Conservation (phyloP, 306 rosid species). For the Aeschynomene evenia region DNA sequence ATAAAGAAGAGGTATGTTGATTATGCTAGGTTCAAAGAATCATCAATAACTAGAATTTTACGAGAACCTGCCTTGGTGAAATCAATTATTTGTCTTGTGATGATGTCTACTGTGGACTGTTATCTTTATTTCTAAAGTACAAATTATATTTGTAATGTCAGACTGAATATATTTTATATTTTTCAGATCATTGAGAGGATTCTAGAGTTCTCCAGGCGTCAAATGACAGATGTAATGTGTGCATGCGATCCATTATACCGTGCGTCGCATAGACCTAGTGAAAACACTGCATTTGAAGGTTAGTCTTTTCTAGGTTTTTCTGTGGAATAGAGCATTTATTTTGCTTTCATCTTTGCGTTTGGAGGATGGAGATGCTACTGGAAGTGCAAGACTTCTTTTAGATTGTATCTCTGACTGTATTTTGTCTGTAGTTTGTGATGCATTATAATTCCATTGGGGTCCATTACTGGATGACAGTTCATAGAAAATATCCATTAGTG, state of each 20-base stretch:
- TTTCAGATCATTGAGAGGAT: constrained; percentile 89
- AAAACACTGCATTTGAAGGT: constrained; percentile 78
- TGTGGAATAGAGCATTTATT: neutral
- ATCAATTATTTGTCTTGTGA: constrained; percentile 16
- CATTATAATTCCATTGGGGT: constrained; percentile 12
- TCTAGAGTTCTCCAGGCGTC: constrained; percentile 90
- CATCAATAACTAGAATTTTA: neutral
- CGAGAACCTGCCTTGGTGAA: neutral
- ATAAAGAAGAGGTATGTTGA: constrained; percentile 82
- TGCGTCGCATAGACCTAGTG: constrained; percentile 83
- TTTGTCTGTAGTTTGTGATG: constrained; percentile 3
- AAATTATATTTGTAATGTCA: constrained; percentile 1
- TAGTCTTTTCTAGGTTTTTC: constrained; percentile 29
- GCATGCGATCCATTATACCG: constrained; percentile 92
- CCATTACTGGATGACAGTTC: neutral
- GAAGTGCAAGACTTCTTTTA: neutral
- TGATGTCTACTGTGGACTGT: constrained; percentile 8
- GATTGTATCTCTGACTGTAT: neutral
- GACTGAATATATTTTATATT: constrained; percentile 18
- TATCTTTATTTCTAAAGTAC: neutral
- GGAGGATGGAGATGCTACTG: constrained; percentile 21
- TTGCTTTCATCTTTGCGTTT: neutral
- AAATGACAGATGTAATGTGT: constrained; percentile 91
- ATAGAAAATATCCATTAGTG: neutral
- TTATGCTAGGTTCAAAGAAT: constrained; percentile 18